A percentile compares a stretch with the other conserved stretches of the same genome.
These are phyloP conservation scores for Pythium pyrilobum DNA, from an alignment of 352 stramenopile species.

Conservation along the genomic window DNA sequence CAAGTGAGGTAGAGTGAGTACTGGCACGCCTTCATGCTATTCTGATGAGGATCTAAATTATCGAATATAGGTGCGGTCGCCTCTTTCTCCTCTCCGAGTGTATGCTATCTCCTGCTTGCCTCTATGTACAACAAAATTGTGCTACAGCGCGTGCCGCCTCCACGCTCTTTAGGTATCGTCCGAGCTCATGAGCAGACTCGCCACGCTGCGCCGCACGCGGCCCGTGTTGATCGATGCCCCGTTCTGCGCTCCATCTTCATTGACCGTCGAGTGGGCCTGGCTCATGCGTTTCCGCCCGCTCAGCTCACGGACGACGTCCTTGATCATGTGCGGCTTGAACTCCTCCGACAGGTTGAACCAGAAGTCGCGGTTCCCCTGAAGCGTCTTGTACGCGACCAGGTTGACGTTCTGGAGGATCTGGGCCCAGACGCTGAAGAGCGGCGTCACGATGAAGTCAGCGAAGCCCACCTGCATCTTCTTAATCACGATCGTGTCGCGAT, in stretches of 20 bases:
- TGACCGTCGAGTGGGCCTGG: constrained; percentile 7
- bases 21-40: too few species aligned
- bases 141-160: background rate
- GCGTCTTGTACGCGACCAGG: constrained; percentile 48
- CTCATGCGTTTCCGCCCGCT: constrained; percentile 30
- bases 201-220: constrained; percentile 33
- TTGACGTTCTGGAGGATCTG: constrained; percentile 78
- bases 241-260: background rate
- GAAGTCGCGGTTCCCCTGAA: constrained; percentile 80
- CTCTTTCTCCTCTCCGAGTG: too few species aligned
- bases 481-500: constrained; percentile 88
- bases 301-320: constrained; percentile 63
- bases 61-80: too few species aligned
- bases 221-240: constrained; percentile 20
- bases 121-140: constrained; percentile 20
- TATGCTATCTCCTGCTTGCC: background rate
- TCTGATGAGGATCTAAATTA: too few species aligned
- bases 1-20: constrained; percentile 1
- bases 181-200: constrained; percentile 39
- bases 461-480: constrained; percentile 94
- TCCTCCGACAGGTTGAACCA: constrained; percentile 74
- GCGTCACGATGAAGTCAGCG: constrained; percentile 91
- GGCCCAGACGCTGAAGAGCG: constrained; percentile 82
- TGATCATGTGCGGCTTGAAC: constrained; percentile 85
- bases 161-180: constrained; percentile 29